Percentiles rank a stretch among this genome's conserved stretches.
Conservation (phyloP, 176 grass and related monocot species). For the Tillandsia fasciculata region DNA sequence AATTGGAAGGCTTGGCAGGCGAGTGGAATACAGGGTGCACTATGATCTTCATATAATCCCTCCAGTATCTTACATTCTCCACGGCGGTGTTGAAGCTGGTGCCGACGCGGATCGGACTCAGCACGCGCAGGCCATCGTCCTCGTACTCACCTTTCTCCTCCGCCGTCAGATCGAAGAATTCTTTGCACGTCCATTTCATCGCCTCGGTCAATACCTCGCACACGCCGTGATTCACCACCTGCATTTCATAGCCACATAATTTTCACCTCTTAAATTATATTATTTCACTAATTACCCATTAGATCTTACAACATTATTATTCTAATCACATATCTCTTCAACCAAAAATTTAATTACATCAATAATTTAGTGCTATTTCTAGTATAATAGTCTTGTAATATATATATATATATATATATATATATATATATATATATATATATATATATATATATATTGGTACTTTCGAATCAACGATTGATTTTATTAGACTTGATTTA, state of each 20-base stretch:
- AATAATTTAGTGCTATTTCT: too few relatives aligned
- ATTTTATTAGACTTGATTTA: too few relatives aligned
- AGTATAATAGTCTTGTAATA: too few relatives aligned
- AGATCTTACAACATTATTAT: too few relatives aligned
- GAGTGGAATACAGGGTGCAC: constrained; percentile 57
- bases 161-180: constrained; percentile 33
- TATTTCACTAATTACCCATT: too few relatives aligned
- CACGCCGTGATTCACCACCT: constrained; percentile 70
- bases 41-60: constrained; percentile 65
- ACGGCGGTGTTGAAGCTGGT: constrained; percentile 40
- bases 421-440: too few relatives aligned
- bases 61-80: constrained; percentile 34
- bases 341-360: too few relatives aligned
- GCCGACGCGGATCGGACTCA: constrained; percentile 52
- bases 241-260: not conserved
- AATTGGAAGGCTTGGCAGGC: constrained; percentile 32
- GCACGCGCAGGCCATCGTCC: constrained; percentile 21
- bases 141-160: constrained; percentile 40
- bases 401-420: too few relatives aligned
- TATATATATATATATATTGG: too few relatives aligned
- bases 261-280: too few relatives aligned
- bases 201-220: constrained; percentile 32
- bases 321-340: too few relatives aligned
- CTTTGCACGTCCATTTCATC: constrained; percentile 18
- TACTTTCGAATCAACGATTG: too few relatives aligned